Percentiles rank a stretch among this genome's conserved stretches.
These are phyloP conservation scores for Leonotis leonurus DNA, from an alignment of 257 asterid genomes.

Conservation along the genomic window DNA sequence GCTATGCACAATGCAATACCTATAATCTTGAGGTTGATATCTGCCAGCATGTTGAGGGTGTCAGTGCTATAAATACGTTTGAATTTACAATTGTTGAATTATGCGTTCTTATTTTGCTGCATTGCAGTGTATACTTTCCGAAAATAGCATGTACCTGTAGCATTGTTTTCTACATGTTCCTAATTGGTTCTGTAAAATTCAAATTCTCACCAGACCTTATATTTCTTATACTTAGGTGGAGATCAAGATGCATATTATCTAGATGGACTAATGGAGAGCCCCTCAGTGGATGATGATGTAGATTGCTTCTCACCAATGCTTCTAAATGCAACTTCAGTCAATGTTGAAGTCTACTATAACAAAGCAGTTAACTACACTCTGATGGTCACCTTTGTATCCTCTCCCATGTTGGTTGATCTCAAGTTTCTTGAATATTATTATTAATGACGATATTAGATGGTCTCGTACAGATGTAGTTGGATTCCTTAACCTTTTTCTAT, in stretches of 20 bases:
- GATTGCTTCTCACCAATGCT: conserved; percentile 96
- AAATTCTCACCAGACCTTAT: neutral
- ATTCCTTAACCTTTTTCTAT: conserved; percentile 39
- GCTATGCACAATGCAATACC: too few species aligned
- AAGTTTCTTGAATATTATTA: neutral
- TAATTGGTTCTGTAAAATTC: too few species aligned
- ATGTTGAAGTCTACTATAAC: conserved; percentile 78
- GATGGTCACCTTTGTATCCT: conserved; percentile 99
- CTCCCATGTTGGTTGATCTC: conserved; percentile 13
- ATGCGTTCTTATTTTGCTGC: too few species aligned
- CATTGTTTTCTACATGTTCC: too few species aligned
- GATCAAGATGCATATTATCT: conserved; percentile 69
- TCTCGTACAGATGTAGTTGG: conserved; percentile 23
- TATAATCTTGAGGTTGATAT: too few species aligned
- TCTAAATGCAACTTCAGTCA: conserved; percentile 85
- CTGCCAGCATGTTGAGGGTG: too few species aligned
- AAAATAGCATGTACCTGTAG: too few species aligned
- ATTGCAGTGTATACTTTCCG: too few species aligned
- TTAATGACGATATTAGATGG: neutral
- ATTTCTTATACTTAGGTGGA: conserved; percentile 47
- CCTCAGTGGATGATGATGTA: conserved; percentile 87
- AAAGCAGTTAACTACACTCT: conserved; percentile 94
- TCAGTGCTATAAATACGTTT: too few species aligned
- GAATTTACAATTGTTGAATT: too few species aligned
- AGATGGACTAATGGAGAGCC: conserved; percentile 97